Conservation (phyloP, 2,329 filamentous ascomycete species). For the Fusarium scirpi region DNA sequence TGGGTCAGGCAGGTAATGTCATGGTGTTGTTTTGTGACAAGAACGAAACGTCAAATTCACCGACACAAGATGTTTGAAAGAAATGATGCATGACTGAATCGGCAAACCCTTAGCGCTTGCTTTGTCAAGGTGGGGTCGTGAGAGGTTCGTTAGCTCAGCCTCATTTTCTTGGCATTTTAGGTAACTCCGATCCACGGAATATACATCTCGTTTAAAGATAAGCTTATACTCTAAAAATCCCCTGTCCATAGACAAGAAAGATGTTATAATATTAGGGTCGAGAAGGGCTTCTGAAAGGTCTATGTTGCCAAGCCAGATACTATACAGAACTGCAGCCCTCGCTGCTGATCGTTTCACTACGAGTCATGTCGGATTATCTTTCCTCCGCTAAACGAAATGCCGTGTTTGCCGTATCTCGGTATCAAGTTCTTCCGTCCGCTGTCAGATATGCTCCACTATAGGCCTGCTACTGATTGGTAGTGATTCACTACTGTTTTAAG, state of each 20-base stretch:
- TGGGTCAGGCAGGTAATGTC: background rate
- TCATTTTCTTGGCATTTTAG: background rate
- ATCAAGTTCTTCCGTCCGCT: too few relatives aligned
- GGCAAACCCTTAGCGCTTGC: background rate
- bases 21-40: background rate
- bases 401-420: too few relatives aligned
- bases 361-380: background rate
- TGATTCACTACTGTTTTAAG: background rate
- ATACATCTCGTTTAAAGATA: too few relatives aligned
- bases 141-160: background rate
- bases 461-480: background rate
- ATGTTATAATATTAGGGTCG: too few relatives aligned
- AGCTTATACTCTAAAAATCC: too few relatives aligned
- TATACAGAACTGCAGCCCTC: background rate
- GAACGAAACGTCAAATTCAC: background rate
- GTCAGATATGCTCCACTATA: too few relatives aligned
- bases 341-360: too few relatives aligned
- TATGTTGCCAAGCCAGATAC: background rate
- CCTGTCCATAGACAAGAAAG: too few relatives aligned
- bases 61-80: background rate
- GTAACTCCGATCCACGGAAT: too few relatives aligned
- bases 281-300: too few relatives aligned
- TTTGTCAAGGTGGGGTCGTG: background rate
- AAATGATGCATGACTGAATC: too few relatives aligned
- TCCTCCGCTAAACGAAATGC: rapidly evolving